phyloP scores from a whole-genome alignment of 140 eudicot species.

The Anethum foeniculum region DNA sequence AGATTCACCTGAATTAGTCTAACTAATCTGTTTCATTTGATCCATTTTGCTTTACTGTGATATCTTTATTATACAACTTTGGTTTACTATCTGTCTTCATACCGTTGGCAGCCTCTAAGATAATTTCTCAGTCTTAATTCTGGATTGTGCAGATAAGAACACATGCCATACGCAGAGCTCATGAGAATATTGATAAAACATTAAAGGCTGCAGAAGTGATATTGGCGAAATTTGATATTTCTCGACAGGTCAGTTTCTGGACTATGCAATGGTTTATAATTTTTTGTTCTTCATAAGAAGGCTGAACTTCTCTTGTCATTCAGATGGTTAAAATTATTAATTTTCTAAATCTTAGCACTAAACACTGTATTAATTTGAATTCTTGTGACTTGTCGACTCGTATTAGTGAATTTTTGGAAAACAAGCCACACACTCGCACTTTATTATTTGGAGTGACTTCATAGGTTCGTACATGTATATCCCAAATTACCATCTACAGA shows the following conservation, averaged over 20 bases:
- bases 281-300: background rate
- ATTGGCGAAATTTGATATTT: constrained; percentile 43
- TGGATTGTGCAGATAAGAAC: constrained; percentile 35
- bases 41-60: background rate
- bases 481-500: background rate
- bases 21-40: background rate
- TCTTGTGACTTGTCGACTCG: background rate
- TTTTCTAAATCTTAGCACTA: background rate
- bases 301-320: background rate
- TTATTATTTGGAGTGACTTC: background rate
- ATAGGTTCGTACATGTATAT: background rate
- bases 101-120: background rate
- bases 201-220: constrained; percentile 48
- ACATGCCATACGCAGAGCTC: constrained; percentile 53
- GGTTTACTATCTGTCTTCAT: background rate
- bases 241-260: constrained; percentile 38
- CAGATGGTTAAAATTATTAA: background rate
- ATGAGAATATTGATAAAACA: constrained; percentile 53
- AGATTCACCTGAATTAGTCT: background rate
- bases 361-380: background rate
- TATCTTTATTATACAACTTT: background rate
- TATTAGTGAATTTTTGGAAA: background rate
- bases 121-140: background rate
- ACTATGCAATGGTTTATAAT: background rate
- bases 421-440: background rate